phyloP scores from a whole-genome alignment of 495 filamentous ascomycete species.

The Xylaria castorea region DNA sequence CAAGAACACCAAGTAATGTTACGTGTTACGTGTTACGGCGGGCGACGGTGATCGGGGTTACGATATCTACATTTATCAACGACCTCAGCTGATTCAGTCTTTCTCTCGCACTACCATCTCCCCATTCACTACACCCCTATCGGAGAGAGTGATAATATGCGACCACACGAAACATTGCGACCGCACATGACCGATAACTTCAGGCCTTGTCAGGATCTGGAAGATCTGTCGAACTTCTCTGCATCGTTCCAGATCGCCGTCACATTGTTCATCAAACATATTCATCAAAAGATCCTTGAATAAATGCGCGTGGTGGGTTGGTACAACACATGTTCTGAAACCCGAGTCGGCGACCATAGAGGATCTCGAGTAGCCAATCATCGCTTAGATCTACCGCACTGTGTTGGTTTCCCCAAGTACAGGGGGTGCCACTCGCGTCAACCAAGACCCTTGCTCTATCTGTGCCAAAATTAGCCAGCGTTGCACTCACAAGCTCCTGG shows the following conservation, averaged over 20 bases:
- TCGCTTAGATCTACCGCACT: slow-evolving; percentile 7
- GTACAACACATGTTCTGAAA: slow-evolving; percentile 27
- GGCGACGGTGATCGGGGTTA: background rate
- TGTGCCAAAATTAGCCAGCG: slow-evolving; percentile 30
- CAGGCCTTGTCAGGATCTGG: slow-evolving; percentile 23
- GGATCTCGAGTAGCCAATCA: slow-evolving; percentile 6
- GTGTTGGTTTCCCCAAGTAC: slow-evolving; percentile 5
- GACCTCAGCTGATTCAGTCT: background rate
- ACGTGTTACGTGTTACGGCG: too few relatives aligned
- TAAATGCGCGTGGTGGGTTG: slow-evolving; percentile 21
- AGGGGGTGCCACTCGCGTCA: background rate
- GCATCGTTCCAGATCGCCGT: slow-evolving; percentile 32
- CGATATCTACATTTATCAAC: background rate
- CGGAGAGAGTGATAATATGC: slow-evolving; percentile 8
- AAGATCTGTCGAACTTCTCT: slow-evolving; percentile 31
- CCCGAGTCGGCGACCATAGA: slow-evolving; percentile 30
- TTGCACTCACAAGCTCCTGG: slow-evolving; percentile 13
- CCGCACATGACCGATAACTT: slow-evolving; percentile 23
- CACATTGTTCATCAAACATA: slow-evolving; percentile 26
- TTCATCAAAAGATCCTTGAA: slow-evolving; percentile 18
- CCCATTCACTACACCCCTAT: background rate
- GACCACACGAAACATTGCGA: slow-evolving; percentile 29
- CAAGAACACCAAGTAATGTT: background rate
- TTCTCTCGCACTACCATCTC: background rate
- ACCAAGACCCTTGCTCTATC: slow-evolving; percentile 16